These are phyloP conservation scores for Penicillium sp. DNA, from an alignment of 2,329 filamentous ascomycete species.

Conservation along the genomic window DNA sequence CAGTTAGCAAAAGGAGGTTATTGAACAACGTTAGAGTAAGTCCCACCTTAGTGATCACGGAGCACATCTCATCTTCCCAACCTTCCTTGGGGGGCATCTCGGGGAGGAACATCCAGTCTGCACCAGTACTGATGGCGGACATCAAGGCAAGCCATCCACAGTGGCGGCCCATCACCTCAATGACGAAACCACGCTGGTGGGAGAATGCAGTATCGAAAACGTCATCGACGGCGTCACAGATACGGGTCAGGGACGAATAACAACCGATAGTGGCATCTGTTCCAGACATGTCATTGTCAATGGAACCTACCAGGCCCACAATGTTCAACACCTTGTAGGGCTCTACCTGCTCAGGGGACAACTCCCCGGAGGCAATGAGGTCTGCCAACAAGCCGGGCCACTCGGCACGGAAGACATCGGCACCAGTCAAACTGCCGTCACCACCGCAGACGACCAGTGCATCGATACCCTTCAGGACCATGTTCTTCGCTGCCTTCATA, in stretches of 20 bases:
- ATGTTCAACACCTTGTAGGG: constrained; percentile 90
- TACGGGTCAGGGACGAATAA: constrained; percentile 87
- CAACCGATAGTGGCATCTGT: constrained; percentile 97
- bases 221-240: constrained; percentile 94
- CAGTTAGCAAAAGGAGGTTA: background rate
- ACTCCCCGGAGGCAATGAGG: constrained; percentile 70
- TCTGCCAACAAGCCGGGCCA: constrained; percentile 88
- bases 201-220: constrained; percentile 92
- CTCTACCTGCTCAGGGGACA: constrained; percentile 68
- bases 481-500: constrained; percentile 84
- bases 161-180: constrained; percentile 97
- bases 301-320: constrained; percentile 91
- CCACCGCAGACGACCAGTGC: constrained; percentile 95
- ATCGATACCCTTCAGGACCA: constrained; percentile 89
- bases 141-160: constrained; percentile 97
- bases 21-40: constrained; percentile 22
- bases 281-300: constrained; percentile 96
- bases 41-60: constrained; percentile 67
- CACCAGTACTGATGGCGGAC: constrained; percentile 90
- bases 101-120: constrained; percentile 95
- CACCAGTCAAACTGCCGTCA: constrained; percentile 93
- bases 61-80: constrained; percentile 87
- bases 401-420: constrained; percentile 87
- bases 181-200: constrained; percentile 93
- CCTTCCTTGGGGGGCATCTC: constrained; percentile 85